Base-by-base conservation (phyloP, 257 asterid species). In the Solanum piurae region DNA sequence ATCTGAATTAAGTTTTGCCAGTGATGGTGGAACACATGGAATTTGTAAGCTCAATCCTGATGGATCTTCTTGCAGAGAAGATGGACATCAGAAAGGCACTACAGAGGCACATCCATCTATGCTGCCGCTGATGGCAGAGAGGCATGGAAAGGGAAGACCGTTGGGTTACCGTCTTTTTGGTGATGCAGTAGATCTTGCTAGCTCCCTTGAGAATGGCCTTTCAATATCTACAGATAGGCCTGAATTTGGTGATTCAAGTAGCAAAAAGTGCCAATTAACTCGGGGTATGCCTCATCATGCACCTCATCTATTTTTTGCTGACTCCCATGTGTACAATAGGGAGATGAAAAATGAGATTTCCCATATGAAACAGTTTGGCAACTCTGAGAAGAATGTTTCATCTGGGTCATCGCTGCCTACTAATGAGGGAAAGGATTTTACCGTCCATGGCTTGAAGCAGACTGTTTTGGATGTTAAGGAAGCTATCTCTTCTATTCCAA, bases 241-340 rank as follows among this genome's bases (percentile, higher is more conserved):
- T 13, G 38, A 75, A 42, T 5, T 18, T 34, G 37, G 86, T 71
- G 77, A 25, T 90, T 85, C 89, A 82, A 83, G 44, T 83, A 75
- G 55, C 74, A 62, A 87, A 58, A 90, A 84, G 88, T 83, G 86
- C 36, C 46, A 44, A 79, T 66, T 44, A 77, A 60, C 90, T 64
- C 10, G 14, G 37, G 82, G 52, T 40, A 83, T 21, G 71, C 91
- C 92, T 83, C 36, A 20, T 88, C 82, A 23, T 87, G 89, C 90
- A 5, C 93, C 95, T 74, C 96, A 92, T 87, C 88, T 86, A 9
- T 90, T 82, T 88, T 92, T 87, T 85, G 52, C 90, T n/a, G 79
- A 89, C 29, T 90, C 95, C 83, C 86, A 29, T 42, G 73, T 13
- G 69, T 83, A 52, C 62, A 89, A 85, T 71, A 82, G 77, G 83